Evolutionary conservation across 495 filamentous ascomycete species (phyloP), one percentile per base, ranked within the genome.

Genomic region (Penicillium bialowiezense): DNA sequence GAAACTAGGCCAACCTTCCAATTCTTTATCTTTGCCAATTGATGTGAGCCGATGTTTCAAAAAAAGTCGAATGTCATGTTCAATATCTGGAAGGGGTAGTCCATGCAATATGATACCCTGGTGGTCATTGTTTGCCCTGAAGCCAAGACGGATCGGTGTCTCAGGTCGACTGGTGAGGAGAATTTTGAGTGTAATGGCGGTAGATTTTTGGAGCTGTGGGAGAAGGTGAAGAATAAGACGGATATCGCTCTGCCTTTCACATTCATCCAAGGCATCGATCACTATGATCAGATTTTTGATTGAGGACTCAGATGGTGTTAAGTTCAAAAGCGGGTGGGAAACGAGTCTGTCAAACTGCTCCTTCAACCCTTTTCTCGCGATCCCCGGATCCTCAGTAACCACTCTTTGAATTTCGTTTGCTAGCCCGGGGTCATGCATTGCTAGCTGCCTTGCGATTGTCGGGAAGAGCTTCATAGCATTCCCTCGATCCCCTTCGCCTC

Each of bases 221-320:
- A 76, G 51, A 0, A 77, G 52, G 21, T 51, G 45, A 17, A 81
- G 59, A 13, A 80, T 59, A 10, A 37, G 28, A 45, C 37, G 44
- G 0, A 73, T 55, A 41, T 76, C 65, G 3, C 67, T 37, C 2
- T 75, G 68, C 0, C 44, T 14, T 0, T 70, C 71, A 44, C 74
- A 81, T 48, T 79, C 73, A 40, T 79, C 78, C 14, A 81, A 58
- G 34, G 77, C 78, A 52, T 81, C 76, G 32, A 81, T 55, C 6
- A 79, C 65, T 15, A 78, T 60, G 5, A 70, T 39, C 5, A 18
- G 31, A 9, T 6, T 39, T 42, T 8, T 48, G 35, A 42, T 7
- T 6, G 7, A 6, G 1, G 12, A 15, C 3, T 49, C 15, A 2
- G 7, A 13, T 15, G 32, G 37, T 23, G 1, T 32, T n/a, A 31